Evolutionary conservation across 1,284 basidiomycete genomes (phyloP), one percentile per base, ranked within the genome.

Genomic region (Trichosporon asahii): DNA sequence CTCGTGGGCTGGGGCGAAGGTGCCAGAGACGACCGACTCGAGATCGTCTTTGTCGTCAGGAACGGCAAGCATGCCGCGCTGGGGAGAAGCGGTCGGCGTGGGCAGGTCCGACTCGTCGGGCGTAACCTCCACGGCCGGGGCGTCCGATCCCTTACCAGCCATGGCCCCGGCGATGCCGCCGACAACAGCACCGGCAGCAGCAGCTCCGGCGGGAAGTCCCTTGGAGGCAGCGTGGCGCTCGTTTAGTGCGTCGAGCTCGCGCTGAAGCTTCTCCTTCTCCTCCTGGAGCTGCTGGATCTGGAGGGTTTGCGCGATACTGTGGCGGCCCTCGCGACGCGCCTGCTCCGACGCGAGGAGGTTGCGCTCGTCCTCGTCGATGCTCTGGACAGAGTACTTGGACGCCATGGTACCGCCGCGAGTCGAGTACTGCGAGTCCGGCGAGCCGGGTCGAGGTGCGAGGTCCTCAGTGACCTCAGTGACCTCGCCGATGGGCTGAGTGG

Each of bases 271-370:
- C 23, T 61, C 57, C 44, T 63, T 11, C 46, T 35, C 25, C 18
- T 70, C 73, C 14, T 68, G 33, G n/a, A 70, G 37, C 33, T 76
- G 70, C 64, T 73, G 67, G 31, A 82, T 78, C 9, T 80, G 79
- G 9, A 84, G 69, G n/a, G 76, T 77, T 69, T 74, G 73, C 67
- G 57, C 29, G 18, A 61, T 61, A 18, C 27, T n/a, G 11, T 78
- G 76, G 33, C 80, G 75, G 3, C 80, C 82, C 46, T 76, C 74
- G 0, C 79, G 77, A 0, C 79, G 70, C 37, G 74, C 65, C 15
- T 76, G 78, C 65, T 80, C 82, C 3, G 77, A 57, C 9, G 8
- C 27, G 9, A 35, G 14, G 40, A 40, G 65, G 53, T 73, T 66
- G 61, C 72, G 68, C 53, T 81, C 78, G 46, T 73, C 73, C 12